Percentiles rank a stretch among this genome's conserved stretches.
These are phyloP conservation scores for Prunus fruticosa DNA, from an alignment of 306 rosid genomes.

Conservation along the genomic window DNA sequence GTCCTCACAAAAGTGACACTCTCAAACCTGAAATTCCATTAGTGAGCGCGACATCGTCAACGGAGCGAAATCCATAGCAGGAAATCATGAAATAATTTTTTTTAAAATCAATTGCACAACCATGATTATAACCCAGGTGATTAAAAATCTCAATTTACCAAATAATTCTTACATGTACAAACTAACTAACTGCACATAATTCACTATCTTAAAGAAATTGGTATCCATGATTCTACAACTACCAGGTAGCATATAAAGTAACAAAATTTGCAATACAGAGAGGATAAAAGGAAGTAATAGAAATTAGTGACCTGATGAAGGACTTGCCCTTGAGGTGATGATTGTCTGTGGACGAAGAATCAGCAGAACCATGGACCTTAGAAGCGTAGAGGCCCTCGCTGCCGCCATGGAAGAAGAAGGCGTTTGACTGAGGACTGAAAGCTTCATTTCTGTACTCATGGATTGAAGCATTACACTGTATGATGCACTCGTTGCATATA, in stretches of 20 bases:
- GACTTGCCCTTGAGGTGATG: constrained; percentile 55
- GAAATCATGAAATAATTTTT: neutral
- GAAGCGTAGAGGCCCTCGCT: constrained; percentile 80
- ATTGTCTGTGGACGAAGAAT: constrained; percentile 17
- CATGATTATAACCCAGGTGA: neutral
- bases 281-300: neutral
- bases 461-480: constrained; percentile 48
- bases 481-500: constrained; percentile 11
- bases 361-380: constrained; percentile 30
- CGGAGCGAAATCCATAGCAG: constrained; percentile 4
- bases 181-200: neutral
- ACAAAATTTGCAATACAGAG: neutral
- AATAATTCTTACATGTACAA: neutral
- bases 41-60: constrained; percentile 18
- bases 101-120: neutral
- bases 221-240: neutral
- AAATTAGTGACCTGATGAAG: constrained; percentile 50
- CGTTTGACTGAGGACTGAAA: constrained; percentile 66
- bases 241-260: neutral
- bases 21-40: constrained; percentile 61
- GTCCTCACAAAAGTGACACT: constrained; percentile 63
- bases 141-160: neutral
- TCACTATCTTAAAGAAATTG: neutral
- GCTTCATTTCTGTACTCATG: constrained; percentile 65
- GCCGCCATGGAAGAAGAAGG: constrained; percentile 98